A percentile compares a stretch with the other conserved stretches of the same genome.
These are phyloP conservation scores for Cutaneotrichosporon sp. DNA, from an alignment of 1,284 basidiomycete genomes.

Conservation along the genomic window DNA sequence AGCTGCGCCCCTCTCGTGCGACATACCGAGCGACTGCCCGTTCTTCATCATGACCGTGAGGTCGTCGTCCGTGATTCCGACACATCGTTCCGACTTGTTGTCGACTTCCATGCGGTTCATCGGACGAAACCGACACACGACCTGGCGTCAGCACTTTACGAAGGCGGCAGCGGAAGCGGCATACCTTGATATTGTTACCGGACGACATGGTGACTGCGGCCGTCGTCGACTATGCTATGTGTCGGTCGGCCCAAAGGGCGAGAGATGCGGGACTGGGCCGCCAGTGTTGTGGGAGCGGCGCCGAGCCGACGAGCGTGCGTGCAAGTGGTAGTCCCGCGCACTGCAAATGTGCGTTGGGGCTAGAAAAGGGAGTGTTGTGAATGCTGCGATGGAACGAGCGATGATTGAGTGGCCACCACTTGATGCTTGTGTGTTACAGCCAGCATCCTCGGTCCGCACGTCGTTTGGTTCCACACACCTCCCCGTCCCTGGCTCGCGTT, in stretches of 20 bases:
- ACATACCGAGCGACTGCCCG: slow-evolving; percentile 62
- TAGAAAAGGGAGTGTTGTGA: neutral
- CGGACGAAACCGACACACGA: slow-evolving; percentile 65
- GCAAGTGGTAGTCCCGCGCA: no score
- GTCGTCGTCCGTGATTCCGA: slow-evolving; percentile 75
- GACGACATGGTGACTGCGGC: slow-evolving; percentile 28
- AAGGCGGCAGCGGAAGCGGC: slow-evolving; percentile 1
- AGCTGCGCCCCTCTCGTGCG: neutral
- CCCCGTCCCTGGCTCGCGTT: neutral
- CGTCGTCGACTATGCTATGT: neutral
- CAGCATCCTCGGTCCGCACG: no score
- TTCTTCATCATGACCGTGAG: slow-evolving; percentile 71
- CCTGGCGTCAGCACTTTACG: neutral
- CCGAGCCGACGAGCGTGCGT: no score
- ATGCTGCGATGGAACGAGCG: no score
- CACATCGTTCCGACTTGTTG: slow-evolving; percentile 85
- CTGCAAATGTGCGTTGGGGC: neutral
- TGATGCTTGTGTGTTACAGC: no score
- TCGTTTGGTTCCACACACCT: no score
- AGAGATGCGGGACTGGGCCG: no score
- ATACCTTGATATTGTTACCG: slow-evolving; percentile 51
- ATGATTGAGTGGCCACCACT: no score
- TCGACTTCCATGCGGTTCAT: slow-evolving; percentile 86
- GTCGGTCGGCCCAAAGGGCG: no score
- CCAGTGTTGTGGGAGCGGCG: no score